Base-by-base conservation (phyloP, 164 flowering plant genomes). In the Magnolia kwangsiensis region DNA sequence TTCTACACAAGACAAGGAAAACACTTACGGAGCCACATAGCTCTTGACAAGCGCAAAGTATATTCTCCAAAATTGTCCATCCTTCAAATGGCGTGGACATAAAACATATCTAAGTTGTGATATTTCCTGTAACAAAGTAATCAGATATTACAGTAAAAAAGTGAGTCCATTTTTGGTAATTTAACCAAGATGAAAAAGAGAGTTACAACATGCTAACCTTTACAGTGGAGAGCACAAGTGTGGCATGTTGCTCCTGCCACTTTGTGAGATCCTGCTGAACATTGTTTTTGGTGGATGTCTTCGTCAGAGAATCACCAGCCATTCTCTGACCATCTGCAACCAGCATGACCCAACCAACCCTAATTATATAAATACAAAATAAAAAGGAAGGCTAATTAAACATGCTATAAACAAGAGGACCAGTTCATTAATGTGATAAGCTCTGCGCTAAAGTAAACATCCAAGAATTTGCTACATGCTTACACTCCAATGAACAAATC, bases 181-280 rank as follows among this genome's bases (percentile, higher is more conserved):
- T 16, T 58, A 67, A 58, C 27, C 8, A 37, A 68, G 31, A 13
- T 3, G 9, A 24, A 24, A 27, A 18, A 67, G 51, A 37, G 24
- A 1, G 2, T 3, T 31, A 67, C 8, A n/a, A 21, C 21, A 23
- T 31, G 18, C 49, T 9, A 4, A 95, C 97, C 92, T 95, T 89
- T 66, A 84, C 89, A 81, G 80, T 84, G 63, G 95, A 88, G 21
- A 95, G 89, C 45, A 93, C 87, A 73, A 93, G 87, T 4, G 71
- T 78, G 37, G 98, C 99, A 74, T 95, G 99, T 23, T 79, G 77
- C 80, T 91, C 88, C 81, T 95, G 98, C 97, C 98, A 95, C 1
- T 89, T 91, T 2, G 92, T 89, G 21, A 95, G 88, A 84, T 92
- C 96, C 77, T 82, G 81, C 67, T 86, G 72, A 27, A 86, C 83